Base-by-base conservation (phyloP, 805 yeast species). In the Yamadazyma ubonensis region DNA sequence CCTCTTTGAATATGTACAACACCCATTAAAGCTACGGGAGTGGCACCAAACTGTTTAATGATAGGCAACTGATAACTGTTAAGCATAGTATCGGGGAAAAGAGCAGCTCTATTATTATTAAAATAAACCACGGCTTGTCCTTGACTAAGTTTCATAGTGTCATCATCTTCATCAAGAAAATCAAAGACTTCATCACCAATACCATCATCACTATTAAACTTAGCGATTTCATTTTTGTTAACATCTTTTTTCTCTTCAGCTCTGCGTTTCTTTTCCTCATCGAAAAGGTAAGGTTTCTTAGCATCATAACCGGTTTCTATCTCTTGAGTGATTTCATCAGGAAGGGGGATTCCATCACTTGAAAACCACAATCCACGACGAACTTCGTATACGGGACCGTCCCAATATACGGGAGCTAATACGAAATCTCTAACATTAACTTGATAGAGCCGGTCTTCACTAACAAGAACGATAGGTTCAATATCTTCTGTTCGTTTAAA, bases 311-410 rank as follows among this genome's bases (percentile, higher is more conserved):
- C 76, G 4, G 52, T 52, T 57, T 90, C 97, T 15, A 90, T 52
- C 41, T 75, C 78, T 0, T 67, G 62, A 0, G 93, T 68, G 4
- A 81, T 42, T 1, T 63, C 59, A 1, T 66, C 65, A 7, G 69
- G 53, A 19, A 87, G 60, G 0, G 95, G 95, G 4, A 53, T 52
- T 1, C 78, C 78, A 36, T 76, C 76, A 7, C 73, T 55, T 26
- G 70, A 63, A 56, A 87, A 88, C 98, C 98, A 91, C 1, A 79
- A 58, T 1, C 96, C 96, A 39, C 97, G 65, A 33, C 96, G 69
- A 1, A 91, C 83, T 44, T 86, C 89, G 55, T 81, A 91, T 0
- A 68, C 63, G 0, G 96, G 93, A 1, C 97, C 97, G 6, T 78
- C 80, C 97, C 97, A 91, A 57, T 81, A 91, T 0, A 81, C 74